Conservation (phyloP, 75 land plant species). For the Chamaecyparis obtusa region DNA sequence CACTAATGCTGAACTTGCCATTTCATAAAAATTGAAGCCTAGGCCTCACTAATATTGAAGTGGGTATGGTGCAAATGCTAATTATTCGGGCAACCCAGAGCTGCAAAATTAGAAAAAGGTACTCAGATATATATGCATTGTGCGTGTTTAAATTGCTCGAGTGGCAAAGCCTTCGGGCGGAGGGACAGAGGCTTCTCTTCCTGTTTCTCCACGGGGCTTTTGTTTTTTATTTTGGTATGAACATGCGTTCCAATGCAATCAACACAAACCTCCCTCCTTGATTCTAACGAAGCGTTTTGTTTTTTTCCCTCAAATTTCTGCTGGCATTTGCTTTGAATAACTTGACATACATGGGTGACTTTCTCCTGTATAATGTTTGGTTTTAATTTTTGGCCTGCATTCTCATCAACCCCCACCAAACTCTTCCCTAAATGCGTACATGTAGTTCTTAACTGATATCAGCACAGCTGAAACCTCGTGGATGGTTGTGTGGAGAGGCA, state of each 20-base stretch:
- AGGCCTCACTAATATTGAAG: background rate
- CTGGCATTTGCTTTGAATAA: background rate
- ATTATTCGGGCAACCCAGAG: background rate
- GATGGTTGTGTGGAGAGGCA: too few species aligned
- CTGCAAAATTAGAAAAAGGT: background rate
- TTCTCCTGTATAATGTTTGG: too few species aligned
- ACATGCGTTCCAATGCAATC: background rate
- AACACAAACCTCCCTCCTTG: background rate
- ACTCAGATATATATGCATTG: background rate
- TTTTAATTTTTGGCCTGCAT: too few species aligned
- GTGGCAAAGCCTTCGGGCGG: background rate
- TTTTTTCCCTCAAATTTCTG: background rate
- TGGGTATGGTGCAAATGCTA: background rate
- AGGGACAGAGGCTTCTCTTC: background rate
- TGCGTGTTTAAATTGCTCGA: background rate
- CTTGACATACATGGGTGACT: background rate
- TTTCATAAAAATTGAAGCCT: background rate
- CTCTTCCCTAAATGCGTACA: too few species aligned
- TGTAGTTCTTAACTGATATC: too few species aligned
- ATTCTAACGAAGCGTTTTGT: background rate
- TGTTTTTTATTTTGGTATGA: background rate
- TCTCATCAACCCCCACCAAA: too few species aligned
- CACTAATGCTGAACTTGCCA: slow-evolving; percentile 4
- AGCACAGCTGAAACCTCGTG: too few species aligned
- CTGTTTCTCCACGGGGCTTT: background rate